phyloP scores from a whole-genome alignment of 306 rosid genomes.

The Prunus dulcis region DNA sequence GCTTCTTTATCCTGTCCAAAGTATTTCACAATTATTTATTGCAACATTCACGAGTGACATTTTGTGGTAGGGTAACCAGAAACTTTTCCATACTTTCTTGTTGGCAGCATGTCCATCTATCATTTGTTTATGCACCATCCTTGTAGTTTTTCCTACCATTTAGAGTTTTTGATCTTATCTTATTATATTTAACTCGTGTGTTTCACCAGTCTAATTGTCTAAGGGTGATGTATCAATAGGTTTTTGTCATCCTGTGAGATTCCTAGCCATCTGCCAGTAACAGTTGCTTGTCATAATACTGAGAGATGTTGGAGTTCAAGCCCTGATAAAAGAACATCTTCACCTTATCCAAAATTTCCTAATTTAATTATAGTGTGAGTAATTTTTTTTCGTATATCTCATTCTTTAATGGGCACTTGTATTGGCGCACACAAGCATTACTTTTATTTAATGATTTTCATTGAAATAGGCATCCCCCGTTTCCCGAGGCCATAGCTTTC shows the following conservation, averaged over 20 bases:
- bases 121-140: background rate
- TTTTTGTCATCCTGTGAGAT: slow-evolving; percentile 65
- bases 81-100: background rate
- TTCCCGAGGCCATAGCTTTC: slow-evolving; percentile 75
- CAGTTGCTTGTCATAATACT: slow-evolving; percentile 66
- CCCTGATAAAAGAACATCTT: slow-evolving; percentile 49
- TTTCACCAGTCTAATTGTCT: slow-evolving; percentile 9
- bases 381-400: slow-evolving; percentile 1
- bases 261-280: slow-evolving; percentile 62
- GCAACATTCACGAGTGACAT: slow-evolving; percentile 80
- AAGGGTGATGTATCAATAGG: slow-evolving; percentile 40
- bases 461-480: slow-evolving; percentile 58
- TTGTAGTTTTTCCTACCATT: background rate
- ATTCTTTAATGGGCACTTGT: slow-evolving; percentile 7
- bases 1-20: slow-evolving; percentile 67
- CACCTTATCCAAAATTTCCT: slow-evolving; percentile 64
- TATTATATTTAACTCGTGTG: background rate
- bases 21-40: slow-evolving; percentile 56
- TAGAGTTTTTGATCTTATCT: background rate
- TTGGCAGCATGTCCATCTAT: background rate
- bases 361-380: slow-evolving; percentile 63
- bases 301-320: slow-evolving; percentile 75
- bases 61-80: slow-evolving; percentile 48
- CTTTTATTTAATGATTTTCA: background rate
- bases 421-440: background rate